Percentiles rank a stretch among this genome's conserved stretches.
These are phyloP conservation scores for Nigrograna mackinnonii DNA, from an alignment of 2,329 filamentous ascomycete genomes.

Conservation along the genomic window DNA sequence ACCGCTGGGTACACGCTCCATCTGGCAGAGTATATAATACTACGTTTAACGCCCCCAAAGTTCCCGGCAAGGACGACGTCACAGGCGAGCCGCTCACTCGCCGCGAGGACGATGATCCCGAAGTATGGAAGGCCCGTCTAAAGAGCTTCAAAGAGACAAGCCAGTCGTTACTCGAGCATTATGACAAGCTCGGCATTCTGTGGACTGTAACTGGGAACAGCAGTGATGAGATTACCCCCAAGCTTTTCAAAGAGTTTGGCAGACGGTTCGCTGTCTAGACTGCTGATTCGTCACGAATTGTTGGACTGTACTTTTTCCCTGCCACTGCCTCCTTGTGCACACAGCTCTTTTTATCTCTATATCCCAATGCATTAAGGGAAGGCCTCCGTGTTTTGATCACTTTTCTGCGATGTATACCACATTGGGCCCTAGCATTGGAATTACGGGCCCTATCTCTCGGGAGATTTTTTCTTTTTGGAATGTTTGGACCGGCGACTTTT, in stretches of 20 bases:
- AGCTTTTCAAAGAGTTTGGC: slow-evolving; percentile 82
- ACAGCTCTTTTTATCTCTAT: no score
- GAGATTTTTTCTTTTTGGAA: no score
- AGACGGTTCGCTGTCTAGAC: slow-evolving; percentile 75
- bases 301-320: no score
- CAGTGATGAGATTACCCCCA: slow-evolving; percentile 94
- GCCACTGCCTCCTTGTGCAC: no score
- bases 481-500: no score
- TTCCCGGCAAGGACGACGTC: slow-evolving; percentile 81
- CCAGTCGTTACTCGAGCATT: slow-evolving; percentile 83
- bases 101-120: slow-evolving; percentile 82
- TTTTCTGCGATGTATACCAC: no score
- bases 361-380: no score
- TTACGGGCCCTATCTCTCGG: no score
- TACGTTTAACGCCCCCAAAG: slow-evolving; percentile 83
- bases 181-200: slow-evolving; percentile 79
- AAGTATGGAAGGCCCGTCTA: slow-evolving; percentile 80
- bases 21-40: slow-evolving; percentile 96
- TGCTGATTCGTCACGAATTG: no score
- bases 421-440: no score
- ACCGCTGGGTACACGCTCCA: slow-evolving; percentile 90
- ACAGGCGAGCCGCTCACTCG: slow-evolving; percentile 86
- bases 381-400: no score
- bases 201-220: slow-evolving; percentile 86
- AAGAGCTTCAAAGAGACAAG: slow-evolving; percentile 87